Evolutionary conservation across 2,329 filamentous ascomycete species (phyloP).

Genomic region (Akanthomyces dipterigenus): DNA sequence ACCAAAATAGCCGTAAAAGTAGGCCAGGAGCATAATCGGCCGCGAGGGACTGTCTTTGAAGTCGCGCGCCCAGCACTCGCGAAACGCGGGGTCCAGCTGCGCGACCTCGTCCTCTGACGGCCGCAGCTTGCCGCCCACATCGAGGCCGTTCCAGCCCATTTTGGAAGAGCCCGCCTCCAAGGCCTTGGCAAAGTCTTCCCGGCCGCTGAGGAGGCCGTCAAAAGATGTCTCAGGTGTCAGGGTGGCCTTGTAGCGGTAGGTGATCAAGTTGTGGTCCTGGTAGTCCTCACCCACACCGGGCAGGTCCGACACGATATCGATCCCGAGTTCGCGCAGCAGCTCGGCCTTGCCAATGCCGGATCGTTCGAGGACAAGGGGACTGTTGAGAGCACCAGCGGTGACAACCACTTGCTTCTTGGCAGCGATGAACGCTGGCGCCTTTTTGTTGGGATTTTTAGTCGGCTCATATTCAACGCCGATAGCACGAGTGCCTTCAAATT

Average conservation of each 20-base stretch:
- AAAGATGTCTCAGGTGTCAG: conserved; percentile 39
- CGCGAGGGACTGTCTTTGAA: conserved; percentile 28
- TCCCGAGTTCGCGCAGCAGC: conserved; percentile 34
- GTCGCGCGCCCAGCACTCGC: conserved; percentile 43
- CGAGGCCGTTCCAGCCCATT: conserved; percentile 49
- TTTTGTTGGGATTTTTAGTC: neutral
- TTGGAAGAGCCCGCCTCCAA: conserved; percentile 23
- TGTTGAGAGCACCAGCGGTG: conserved; percentile 40
- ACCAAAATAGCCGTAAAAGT: conserved; percentile 20
- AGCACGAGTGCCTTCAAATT: conserved; percentile 43
- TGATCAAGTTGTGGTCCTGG: conserved; percentile 38
- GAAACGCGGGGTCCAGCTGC: conserved; percentile 43
- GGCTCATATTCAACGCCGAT: conserved; percentile 45
- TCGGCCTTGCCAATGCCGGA: conserved; percentile 48
- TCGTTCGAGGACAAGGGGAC: conserved; percentile 48
- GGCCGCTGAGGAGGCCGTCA: conserved; percentile 22
- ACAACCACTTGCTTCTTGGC: conserved; percentile 49
- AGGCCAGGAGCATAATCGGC: conserved; percentile 19
- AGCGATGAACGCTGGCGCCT: conserved; percentile 25
- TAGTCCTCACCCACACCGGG: conserved; percentile 42
- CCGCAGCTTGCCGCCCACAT: conserved; percentile 46
- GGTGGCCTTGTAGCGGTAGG: conserved; percentile 43
- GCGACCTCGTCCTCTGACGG: conserved; percentile 45
- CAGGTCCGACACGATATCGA: conserved; percentile 42
- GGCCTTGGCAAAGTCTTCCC: conserved; percentile 16